These are phyloP conservation scores for Monilinia fructigena DNA, from an alignment of 2,329 filamentous ascomycete species.

Conservation along the genomic window DNA sequence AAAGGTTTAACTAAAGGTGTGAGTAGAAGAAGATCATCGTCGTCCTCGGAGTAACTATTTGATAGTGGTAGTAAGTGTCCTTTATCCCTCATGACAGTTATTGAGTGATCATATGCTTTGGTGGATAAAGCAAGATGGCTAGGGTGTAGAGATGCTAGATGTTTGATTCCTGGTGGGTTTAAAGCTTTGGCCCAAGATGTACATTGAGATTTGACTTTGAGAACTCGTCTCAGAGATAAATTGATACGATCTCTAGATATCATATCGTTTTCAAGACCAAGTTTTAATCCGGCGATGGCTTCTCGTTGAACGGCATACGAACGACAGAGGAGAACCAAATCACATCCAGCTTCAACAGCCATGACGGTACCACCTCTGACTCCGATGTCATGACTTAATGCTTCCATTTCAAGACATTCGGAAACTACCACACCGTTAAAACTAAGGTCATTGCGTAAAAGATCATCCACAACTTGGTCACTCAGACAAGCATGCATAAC, in stretches of 20 bases:
- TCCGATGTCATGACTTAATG: slow-evolving; percentile 91
- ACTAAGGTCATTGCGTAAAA: slow-evolving; percentile 82
- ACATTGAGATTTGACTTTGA: slow-evolving; percentile 78
- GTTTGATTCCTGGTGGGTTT: slow-evolving; percentile 76
- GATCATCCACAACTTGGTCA: slow-evolving; percentile 92
- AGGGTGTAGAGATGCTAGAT: slow-evolving; percentile 78
- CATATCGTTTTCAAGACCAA: slow-evolving; percentile 87
- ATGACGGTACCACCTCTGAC: slow-evolving; percentile 95
- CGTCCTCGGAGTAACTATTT: slow-evolving; percentile 79
- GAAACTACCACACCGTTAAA: slow-evolving; percentile 93
- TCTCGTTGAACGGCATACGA: slow-evolving; percentile 88
- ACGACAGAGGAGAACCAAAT: slow-evolving; percentile 83
- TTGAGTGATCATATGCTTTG: slow-evolving; percentile 86
- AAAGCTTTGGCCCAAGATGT: slow-evolving; percentile 90
- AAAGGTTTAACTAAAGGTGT: slow-evolving; percentile 89
- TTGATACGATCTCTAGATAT: slow-evolving; percentile 78
- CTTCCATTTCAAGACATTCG: slow-evolving; percentile 96
- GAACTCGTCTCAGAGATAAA: slow-evolving; percentile 74
- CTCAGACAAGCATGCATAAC: slow-evolving; percentile 94
- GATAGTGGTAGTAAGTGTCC: slow-evolving; percentile 80
- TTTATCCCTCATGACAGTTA: slow-evolving; percentile 88
- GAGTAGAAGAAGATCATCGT: slow-evolving; percentile 86
- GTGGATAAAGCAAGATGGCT: slow-evolving; percentile 78
- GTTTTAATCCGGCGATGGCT: slow-evolving; percentile 83
- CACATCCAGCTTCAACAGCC: slow-evolving; percentile 95